Percentiles rank a stretch among this genome's conserved stretches.
Evolutionary conservation across 495 filamentous ascomycete genomes (phyloP).

Genomic region (Alectoria sarmentosa): DNA sequence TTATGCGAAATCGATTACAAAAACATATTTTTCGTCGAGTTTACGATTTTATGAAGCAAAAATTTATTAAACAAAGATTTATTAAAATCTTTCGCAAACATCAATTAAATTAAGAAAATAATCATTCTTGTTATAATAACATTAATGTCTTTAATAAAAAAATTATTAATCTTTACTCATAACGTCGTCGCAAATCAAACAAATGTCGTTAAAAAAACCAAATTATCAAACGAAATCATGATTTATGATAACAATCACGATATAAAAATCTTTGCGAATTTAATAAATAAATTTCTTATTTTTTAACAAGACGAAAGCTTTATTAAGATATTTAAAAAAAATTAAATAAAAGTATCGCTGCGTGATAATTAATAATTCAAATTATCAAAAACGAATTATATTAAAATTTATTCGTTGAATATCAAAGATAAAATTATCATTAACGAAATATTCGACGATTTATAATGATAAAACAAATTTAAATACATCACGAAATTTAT

Average conservation of each 20-base stretch:
- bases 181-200: too few species aligned
- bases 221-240: not conserved
- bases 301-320: not conserved
- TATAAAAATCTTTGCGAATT: not conserved
- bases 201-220: not conserved
- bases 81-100: too few species aligned
- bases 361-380: not conserved
- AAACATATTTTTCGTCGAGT: too few species aligned
- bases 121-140: too few species aligned
- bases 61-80: too few species aligned
- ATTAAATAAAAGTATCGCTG: too few species aligned
- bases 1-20: too few species aligned
- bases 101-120: not conserved
- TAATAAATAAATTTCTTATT: not conserved
- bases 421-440: not conserved
- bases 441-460: not conserved
- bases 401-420: not conserved
- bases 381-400: not conserved
- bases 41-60: too few species aligned
- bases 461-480: not conserved
- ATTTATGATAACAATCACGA: not conserved
- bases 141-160: too few species aligned
- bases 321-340: not conserved
- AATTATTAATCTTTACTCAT: too few species aligned
- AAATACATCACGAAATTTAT: not conserved